A percentile compares a stretch with the other conserved stretches of the same genome.
Evolutionary conservation across 2,329 filamentous ascomycete genomes (phyloP).

Genomic region (Neofusicoccum cordaticola): DNA sequence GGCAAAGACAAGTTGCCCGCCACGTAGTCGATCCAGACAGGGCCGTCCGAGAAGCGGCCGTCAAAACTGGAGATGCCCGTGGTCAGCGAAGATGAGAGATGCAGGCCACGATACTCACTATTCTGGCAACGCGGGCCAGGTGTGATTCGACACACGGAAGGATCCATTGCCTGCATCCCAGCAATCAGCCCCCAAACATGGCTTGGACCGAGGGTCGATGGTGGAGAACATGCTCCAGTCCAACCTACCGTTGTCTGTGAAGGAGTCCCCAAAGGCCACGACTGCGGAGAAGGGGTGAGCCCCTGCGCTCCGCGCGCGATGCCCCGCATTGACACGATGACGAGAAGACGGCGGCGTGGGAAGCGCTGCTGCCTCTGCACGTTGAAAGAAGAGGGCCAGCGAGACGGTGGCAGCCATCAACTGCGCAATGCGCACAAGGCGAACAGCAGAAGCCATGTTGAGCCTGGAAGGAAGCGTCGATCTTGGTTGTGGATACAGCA

Average conservation of each 20-base stretch:
- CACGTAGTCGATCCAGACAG: slow-evolving; percentile 16
- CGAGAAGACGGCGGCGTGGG: too few relatives aligned
- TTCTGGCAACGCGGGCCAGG: background rate
- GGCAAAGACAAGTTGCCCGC: slow-evolving; percentile 13
- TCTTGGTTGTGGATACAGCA: too few relatives aligned
- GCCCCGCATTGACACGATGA: too few relatives aligned
- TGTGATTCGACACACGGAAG: background rate
- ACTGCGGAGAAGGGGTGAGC: background rate
- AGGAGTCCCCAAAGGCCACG: background rate
- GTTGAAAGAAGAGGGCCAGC: too few relatives aligned
- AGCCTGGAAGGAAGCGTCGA: too few relatives aligned
- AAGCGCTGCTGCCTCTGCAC: too few relatives aligned
- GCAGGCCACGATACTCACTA: background rate
- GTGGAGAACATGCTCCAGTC: too few relatives aligned
- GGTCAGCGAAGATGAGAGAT: background rate
- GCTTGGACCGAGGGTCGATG: too few relatives aligned
- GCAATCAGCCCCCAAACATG: background rate
- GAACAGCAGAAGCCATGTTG: too few relatives aligned
- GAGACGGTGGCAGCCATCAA: too few relatives aligned
- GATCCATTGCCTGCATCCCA: background rate
- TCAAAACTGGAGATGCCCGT: background rate
- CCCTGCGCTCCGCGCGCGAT: too few relatives aligned
- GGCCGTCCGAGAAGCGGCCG: slow-evolving; percentile 17
- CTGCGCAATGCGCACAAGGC: too few relatives aligned
- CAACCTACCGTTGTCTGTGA: background rate